phyloP scores from a whole-genome alignment of 2,329 filamentous ascomycete species.

The Phialophora chinensis region DNA sequence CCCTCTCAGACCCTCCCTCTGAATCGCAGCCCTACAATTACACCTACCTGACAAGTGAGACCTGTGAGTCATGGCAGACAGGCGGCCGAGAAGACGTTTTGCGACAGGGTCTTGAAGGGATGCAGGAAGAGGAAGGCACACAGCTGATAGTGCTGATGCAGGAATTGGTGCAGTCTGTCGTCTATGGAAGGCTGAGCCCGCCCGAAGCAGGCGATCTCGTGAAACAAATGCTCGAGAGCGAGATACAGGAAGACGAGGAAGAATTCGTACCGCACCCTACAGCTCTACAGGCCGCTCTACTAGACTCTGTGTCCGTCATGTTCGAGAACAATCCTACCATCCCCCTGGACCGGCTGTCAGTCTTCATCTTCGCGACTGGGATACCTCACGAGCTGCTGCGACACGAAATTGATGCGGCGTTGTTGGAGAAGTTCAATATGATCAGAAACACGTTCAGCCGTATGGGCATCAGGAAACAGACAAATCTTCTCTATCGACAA shows the following conservation, averaged over 20 bases:
- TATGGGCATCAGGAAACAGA: slow-evolving; percentile 85
- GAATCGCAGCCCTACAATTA: slow-evolving; percentile 66
- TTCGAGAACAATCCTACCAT: slow-evolving; percentile 71
- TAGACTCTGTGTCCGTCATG: slow-evolving; percentile 71
- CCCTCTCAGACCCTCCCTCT: slow-evolving; percentile 37
- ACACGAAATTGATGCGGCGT: slow-evolving; percentile 76
- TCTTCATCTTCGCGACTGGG: slow-evolving; percentile 73
- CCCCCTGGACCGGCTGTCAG: slow-evolving; percentile 59
- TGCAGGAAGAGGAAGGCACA: slow-evolving; percentile 70
- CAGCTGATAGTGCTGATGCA: slow-evolving; percentile 77
- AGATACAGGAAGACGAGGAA: slow-evolving; percentile 14
- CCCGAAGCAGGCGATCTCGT: slow-evolving; percentile 73
- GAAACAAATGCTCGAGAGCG: slow-evolving; percentile 57
- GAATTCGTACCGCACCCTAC: slow-evolving; percentile 16
- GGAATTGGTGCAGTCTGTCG: slow-evolving; percentile 78
- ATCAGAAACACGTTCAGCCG: slow-evolving; percentile 84
- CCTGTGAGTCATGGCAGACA: slow-evolving; percentile 70
- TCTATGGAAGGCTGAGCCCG: slow-evolving; percentile 71
- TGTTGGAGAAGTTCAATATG: slow-evolving; percentile 77
- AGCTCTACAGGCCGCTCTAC: slow-evolving; percentile 28
- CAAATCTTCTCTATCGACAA: slow-evolving; percentile 91
- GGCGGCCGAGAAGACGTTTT: slow-evolving; percentile 69
- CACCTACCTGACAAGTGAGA: slow-evolving; percentile 74
- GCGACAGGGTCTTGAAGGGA: slow-evolving; percentile 67
- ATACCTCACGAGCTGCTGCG: slow-evolving; percentile 77